These are phyloP conservation scores for Irpex lacteus DNA, from an alignment of 1,284 basidiomycete species.

Conservation along the genomic window DNA sequence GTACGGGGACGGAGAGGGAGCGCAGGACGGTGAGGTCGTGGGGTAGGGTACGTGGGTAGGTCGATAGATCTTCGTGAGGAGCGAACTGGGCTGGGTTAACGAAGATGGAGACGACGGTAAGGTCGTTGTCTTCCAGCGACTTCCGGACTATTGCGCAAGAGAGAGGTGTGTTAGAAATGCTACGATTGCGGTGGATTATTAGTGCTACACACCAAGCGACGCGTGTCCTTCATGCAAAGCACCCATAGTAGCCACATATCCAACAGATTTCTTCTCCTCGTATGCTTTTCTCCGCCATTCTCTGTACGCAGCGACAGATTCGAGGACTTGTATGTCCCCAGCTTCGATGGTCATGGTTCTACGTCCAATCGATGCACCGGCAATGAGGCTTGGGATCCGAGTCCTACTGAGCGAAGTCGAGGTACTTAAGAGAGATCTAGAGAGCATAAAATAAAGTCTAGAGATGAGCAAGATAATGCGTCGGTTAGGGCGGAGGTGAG, in stretches of 20 bases:
- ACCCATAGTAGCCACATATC: slow-evolving; percentile 97
- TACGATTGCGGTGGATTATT: background rate
- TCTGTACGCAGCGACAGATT: slow-evolving; percentile 66
- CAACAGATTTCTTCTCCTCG: slow-evolving; percentile 66
- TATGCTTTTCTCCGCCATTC: slow-evolving; percentile 75
- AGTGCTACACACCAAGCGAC: slow-evolving; percentile 66
- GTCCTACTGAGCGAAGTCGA: background rate
- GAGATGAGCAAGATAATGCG: too few species aligned
- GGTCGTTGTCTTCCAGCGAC: slow-evolving; percentile 77
- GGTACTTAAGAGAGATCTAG: too few species aligned
- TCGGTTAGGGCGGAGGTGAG: too few species aligned
- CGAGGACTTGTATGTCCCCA: slow-evolving; percentile 75
- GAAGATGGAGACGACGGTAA: slow-evolving; percentile 94
- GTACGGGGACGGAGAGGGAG: slow-evolving; percentile 23
- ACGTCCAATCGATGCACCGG: background rate
- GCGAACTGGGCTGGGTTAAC: slow-evolving; percentile 99
- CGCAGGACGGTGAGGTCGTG: slow-evolving; percentile 57
- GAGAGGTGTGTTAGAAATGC: slow-evolving; percentile 4
- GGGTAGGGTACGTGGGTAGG: slow-evolving; percentile 86
- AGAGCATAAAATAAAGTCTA: too few species aligned
- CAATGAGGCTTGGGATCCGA: background rate
- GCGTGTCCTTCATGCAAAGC: slow-evolving; percentile 94
- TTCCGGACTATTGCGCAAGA: slow-evolving; percentile 45
- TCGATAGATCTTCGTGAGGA: slow-evolving; percentile 87
- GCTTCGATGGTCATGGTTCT: slow-evolving; percentile 34